Evolutionary conservation across 768 basidiomycete species (phyloP), one percentile per base, ranked within the genome.

Genomic region (Boletus rufocinnamomeus): DNA sequence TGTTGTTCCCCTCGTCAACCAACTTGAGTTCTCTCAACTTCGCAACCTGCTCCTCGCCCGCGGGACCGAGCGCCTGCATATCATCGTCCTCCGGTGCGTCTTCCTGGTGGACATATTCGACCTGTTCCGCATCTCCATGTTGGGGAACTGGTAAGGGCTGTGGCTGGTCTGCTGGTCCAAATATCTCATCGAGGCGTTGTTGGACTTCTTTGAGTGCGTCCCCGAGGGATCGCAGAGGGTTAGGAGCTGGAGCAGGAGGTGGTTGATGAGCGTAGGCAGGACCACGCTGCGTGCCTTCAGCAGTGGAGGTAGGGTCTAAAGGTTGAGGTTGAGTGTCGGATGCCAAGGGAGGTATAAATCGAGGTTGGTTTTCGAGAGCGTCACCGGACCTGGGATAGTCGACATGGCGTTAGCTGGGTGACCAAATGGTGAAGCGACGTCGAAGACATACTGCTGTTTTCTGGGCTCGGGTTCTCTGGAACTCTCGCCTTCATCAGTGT

Each of bases 51-150:
- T 96, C 93, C 44, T 92, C 87, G 11, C 82, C 86, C 3, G 95
- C 88, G 1, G 93, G 86, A 7, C 93, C 96, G 23, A 98, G 82
- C 1, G 95, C 93, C 73, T 96, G 93, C 84, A 90, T 90, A 35
- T 88, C 83, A 54, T 88, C 76, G 59, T 83, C 84, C 30, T 75
- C 78, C 49, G 89, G 87, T 40, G 87, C 86, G 2, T 89, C 63
- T 83, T 56, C 80, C 80, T 41, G 91, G 74, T 63, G 64, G 2
- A 57, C 58, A 72, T 96, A 93, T 70, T 97, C 92, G 16, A 97
- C 72, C 63, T 86, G 83, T 9, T 82, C 75, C 3, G 76, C 66
- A 17, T 73, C 71, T 11, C 67, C 72, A 0, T 75, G 69, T 38
- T 81, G 76, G 43, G 77, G 76, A 21, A 68, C 60, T 51, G 70